phyloP scores from a whole-genome alignment of 2,329 filamentous ascomycete species.

The Zymoseptoria ardabiliae region DNA sequence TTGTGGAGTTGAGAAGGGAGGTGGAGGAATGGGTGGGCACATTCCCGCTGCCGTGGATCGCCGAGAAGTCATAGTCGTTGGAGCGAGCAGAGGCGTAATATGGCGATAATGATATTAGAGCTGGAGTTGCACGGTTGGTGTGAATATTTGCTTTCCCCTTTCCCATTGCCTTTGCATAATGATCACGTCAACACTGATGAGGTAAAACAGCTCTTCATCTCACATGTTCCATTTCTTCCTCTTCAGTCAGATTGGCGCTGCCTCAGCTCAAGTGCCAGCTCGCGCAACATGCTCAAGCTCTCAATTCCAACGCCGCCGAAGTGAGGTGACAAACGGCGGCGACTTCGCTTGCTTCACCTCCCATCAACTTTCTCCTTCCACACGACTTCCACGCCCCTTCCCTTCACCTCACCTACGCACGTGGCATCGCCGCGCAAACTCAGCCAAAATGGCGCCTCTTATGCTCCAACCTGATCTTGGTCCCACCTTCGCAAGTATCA shows the following conservation, averaged over 20 bases:
- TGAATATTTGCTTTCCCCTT: background rate
- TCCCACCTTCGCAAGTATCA: background rate
- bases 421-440: background rate
- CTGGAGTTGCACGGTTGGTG: conserved; percentile 1
- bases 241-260: background rate
- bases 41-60: conserved; percentile 63
- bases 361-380: background rate
- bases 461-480: background rate
- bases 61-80: conserved; percentile 11
- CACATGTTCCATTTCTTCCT: background rate
- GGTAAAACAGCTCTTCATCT: no score
- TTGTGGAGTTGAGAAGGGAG: conserved; percentile 64
- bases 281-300: background rate
- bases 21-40: conserved; percentile 73
- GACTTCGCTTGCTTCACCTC: background rate
- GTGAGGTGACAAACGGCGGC: background rate
- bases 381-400: background rate
- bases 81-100: background rate
- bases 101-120: background rate
- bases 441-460: background rate
- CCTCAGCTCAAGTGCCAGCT: background rate
- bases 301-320: background rate
- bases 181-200: no score
- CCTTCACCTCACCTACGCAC: background rate
- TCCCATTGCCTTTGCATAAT: background rate